Evolutionary conservation across 257 asterid genomes (phyloP), one percentile per base, ranked within the genome.

Genomic region (Eustoma russellianum): DNA sequence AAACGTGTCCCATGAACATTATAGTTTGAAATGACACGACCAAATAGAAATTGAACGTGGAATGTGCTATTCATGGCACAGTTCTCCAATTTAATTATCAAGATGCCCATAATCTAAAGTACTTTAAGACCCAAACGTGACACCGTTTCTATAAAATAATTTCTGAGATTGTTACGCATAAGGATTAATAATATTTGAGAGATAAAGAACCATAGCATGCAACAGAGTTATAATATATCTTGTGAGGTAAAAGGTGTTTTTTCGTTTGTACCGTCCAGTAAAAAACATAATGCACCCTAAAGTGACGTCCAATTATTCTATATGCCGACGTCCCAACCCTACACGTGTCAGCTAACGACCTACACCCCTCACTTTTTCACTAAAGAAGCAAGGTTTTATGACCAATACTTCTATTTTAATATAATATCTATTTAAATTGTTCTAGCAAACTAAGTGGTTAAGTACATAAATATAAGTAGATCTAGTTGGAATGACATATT

Each of bases 271-370:
- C 60, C 77, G 33, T 43, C 14, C 48, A 45, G 15, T 52, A 24
- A 65, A 66, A 64, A 78, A 75, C 48, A 18, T 33, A 44, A 60
- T 71, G 80, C 74, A 70, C 68, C 86, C 73, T 62, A 75, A 74
- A 62, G 80, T 48, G 7, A 46, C 41, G 40, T 49, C 77, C 56
- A 34, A 9, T 62, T 48, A 56, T 65, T 62, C 40, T 13, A 30
- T 24, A 52, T n/a, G 33, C 9, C 8, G 44, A 35, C 52, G 64
- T 75, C 63, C 38, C 30, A 33, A 59, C 40, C 40, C 16, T 30
- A 60, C 79, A 66, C 54, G 70, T 57, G 74, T 53, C 71, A 41
- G 15, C 57, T 24, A 35, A 17, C 61, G 57, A 40, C 66, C 62
- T 48, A 62, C 50, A 34, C 44, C 35, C 49, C 47, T 47, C 50